Evolutionary conservation across 495 filamentous ascomycete genomes (phyloP).

Genomic region (Choiromyces venosus): DNA sequence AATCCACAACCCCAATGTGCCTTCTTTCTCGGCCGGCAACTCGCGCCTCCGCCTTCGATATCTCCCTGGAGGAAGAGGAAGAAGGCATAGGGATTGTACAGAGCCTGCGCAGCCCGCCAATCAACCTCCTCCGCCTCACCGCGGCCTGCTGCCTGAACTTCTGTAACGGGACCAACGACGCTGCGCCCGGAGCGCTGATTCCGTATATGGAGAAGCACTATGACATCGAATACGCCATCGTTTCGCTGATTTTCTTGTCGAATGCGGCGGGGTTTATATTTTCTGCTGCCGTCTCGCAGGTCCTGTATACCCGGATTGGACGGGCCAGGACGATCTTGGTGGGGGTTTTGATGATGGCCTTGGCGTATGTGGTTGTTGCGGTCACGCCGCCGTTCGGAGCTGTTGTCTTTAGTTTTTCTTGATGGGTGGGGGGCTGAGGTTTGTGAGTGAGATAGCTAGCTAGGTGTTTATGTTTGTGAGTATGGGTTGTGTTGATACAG

Average conservation of each 20-base stretch:
- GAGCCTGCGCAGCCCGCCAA: constrained; percentile 15
- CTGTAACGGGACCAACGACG: constrained; percentile 57
- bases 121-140: constrained; percentile 27
- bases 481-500: not conserved
- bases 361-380: constrained; percentile 58
- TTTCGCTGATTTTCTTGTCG: constrained; percentile 74
- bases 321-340: constrained; percentile 57
- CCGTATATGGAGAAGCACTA: constrained; percentile 66
- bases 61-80: not conserved
- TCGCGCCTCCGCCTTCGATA: constrained; percentile 2
- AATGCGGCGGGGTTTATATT: constrained; percentile 71
- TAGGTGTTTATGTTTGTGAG: not conserved
- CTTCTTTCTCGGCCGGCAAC: not conserved
- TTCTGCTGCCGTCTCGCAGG: constrained; percentile 60
- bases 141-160: constrained; percentile 43
- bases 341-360: constrained; percentile 48
- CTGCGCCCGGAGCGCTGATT: constrained; percentile 65
- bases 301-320: constrained; percentile 54
- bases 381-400: constrained; percentile 62
- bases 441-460: constrained; percentile 31
- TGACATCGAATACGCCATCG: constrained; percentile 63
- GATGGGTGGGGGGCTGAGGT: constrained; percentile 60
- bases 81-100: not conserved
- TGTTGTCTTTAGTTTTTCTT: constrained; percentile 59
- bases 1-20: not conserved